Base-by-base conservation (phyloP, 805 yeast species). In the Cyberlindnera veronae region DNA sequence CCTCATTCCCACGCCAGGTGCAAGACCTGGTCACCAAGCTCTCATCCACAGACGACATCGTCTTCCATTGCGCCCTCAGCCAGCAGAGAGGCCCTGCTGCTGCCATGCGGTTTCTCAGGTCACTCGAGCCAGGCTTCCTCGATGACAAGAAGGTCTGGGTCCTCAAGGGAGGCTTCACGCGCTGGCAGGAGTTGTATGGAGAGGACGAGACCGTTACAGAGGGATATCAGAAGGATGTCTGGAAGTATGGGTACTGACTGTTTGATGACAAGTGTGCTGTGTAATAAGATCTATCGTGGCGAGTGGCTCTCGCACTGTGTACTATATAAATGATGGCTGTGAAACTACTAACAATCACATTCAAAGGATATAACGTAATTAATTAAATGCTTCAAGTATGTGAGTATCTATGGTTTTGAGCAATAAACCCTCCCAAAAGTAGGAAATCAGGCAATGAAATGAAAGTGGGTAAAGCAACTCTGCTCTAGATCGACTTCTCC, bases 51-150 rank as follows among this genome's bases (percentile, higher is more conserved):
- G 64, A 69, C 31, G 78, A 74, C 39, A 76, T 88, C 0, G 83
- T 93, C 0, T 93, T 91, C 64, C 96, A 93, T 60, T 91, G 99
- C 61, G 89, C 90, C 21, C 69, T 85, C 22, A 82, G 95, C 3
- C 98, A 93, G 61, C 95, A 83, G 44, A 68, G 99, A 38, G 98
- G 98, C 0, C 98, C 98, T 0, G 68, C 85, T 4, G 76, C 96
- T 4, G 89, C 97, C 0, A 64, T 80, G 62, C 68, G 67, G 51
- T 83, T 84, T 52, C 48, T 63, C 32, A 48, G 77, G 42, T 60
- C 55, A 3, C 57, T 48, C 4, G 51, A 58, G 5, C 36, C 41
- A 1, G 52, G 48, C 6, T 24, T 37, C 42, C 59, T 63, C 3
- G 54, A 61, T 6, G 54, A 49, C 6, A 69, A 77, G 42, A 64